Conservation (phyloP, 139 green algal species). For the Volvox reticuliferus region DNA sequence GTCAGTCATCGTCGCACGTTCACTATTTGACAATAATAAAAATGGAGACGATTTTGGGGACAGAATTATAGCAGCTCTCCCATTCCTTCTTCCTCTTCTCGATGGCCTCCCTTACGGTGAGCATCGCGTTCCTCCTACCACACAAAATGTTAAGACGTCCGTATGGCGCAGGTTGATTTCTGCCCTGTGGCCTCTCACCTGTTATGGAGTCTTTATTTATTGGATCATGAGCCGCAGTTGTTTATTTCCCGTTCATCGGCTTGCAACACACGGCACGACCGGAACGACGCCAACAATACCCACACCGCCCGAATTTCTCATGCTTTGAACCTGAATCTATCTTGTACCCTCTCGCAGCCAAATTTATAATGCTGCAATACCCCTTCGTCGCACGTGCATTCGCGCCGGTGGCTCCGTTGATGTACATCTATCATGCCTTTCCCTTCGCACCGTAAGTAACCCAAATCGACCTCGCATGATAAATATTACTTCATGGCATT, state of each 20-base stretch:
- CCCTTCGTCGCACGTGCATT: conserved; percentile 69
- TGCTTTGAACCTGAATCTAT: too few relatives aligned
- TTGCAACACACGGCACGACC: too few relatives aligned
- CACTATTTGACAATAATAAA: conserved; percentile 8
- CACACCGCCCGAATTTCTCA: too few relatives aligned
- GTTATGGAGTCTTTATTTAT: too few relatives aligned
- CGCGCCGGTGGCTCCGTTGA: conserved; percentile 60
- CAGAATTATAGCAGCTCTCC: conserved; percentile 53
- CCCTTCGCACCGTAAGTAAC: conserved; percentile 69
- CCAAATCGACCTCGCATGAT: neutral
- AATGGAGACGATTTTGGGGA: conserved; percentile 42
- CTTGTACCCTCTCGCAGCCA: conserved; percentile 47
- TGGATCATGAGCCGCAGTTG: too few relatives aligned
- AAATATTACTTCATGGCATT: neutral
- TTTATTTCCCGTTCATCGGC: too few relatives aligned
- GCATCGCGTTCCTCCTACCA: conserved; percentile 1
- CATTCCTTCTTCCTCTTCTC: conserved; percentile 73
- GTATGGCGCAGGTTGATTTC: too few relatives aligned
- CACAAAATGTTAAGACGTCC: neutral
- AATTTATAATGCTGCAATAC: conserved; percentile 71
- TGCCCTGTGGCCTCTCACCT: too few relatives aligned
- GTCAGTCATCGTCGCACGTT: neutral
- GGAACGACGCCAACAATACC: too few relatives aligned
- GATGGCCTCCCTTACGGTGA: conserved; percentile 69
- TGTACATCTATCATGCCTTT: conserved; percentile 64